Percentiles rank a stretch among this genome's conserved stretches.
Conservation (phyloP, 768 basidiomycete species). For the Suillus subaureus region DNA sequence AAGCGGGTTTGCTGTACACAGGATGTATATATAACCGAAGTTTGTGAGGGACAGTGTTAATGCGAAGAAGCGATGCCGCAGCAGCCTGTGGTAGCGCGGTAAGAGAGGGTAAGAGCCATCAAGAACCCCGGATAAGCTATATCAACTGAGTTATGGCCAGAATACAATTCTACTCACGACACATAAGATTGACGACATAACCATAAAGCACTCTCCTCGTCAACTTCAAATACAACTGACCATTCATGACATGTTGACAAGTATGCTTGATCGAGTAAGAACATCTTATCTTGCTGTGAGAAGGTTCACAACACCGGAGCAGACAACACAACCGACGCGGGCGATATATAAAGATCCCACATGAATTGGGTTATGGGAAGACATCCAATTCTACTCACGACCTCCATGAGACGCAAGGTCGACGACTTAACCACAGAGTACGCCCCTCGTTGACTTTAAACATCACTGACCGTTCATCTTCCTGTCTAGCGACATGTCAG, state of each 20-base stretch:
- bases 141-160: no score
- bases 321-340: not conserved
- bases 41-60: not conserved
- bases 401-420: no score
- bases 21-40: not conserved
- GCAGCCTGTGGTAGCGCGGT: not conserved
- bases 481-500: not conserved
- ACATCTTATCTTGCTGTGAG: not conserved
- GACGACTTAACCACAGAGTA: not conserved
- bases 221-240: not conserved
- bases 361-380: not conserved
- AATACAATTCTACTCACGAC: not conserved
- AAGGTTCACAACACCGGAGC: not conserved
- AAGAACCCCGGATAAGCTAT: not conserved
- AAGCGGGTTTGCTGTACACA: no score
- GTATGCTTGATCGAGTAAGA: not conserved
- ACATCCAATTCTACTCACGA: not conserved
- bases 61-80: not conserved
- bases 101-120: not conserved
- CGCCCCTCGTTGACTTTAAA: not conserved
- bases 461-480: not conserved
- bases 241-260: not conserved
- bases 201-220: not conserved
- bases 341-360: not conserved
- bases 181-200: not conserved